phyloP scores from a whole-genome alignment of 164 flowering plant species.

The Saururus chinensis region DNA sequence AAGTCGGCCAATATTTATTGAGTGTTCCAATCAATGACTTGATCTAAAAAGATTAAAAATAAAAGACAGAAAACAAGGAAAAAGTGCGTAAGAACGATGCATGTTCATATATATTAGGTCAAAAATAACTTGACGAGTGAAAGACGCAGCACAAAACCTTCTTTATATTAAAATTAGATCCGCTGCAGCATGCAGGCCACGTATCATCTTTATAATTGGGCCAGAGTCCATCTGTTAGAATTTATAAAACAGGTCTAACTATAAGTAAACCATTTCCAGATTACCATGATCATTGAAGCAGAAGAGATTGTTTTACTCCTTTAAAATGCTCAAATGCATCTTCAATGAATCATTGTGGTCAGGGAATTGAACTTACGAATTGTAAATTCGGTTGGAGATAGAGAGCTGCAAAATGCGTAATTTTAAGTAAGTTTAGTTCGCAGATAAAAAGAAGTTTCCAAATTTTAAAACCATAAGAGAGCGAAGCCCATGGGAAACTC shows the following conservation, averaged over 20 bases:
- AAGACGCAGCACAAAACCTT: constrained; percentile 27
- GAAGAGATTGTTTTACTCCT: too few relatives aligned
- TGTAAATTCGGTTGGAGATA: constrained; percentile 5
- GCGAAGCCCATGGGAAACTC: background rate
- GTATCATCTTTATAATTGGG: constrained; percentile 75
- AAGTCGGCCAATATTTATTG: constrained; percentile 78
- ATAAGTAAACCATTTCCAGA: background rate
- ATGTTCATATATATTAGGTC: background rate
- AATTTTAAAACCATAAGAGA: background rate
- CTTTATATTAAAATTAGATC: constrained; percentile 34
- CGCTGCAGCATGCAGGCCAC: constrained; percentile 71
- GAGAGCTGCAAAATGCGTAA: constrained; percentile 2
- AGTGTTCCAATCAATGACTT: constrained; percentile 42
- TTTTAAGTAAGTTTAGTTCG: background rate
- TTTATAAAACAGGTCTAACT: constrained; percentile 2
- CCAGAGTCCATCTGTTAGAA: constrained; percentile 65
- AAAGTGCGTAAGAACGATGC: background rate
- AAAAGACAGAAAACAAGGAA: background rate
- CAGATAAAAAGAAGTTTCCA: background rate
- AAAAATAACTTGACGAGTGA: too few relatives aligned
- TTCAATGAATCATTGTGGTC: background rate
- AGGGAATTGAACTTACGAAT: constrained; percentile 8
- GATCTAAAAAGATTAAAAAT: constrained; percentile 38
- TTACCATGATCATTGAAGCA: too few relatives aligned
- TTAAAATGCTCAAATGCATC: too few relatives aligned